Evolutionary conservation across 495 filamentous ascomycete species (phyloP).

Genomic region (Neurospora intermedia): DNA sequence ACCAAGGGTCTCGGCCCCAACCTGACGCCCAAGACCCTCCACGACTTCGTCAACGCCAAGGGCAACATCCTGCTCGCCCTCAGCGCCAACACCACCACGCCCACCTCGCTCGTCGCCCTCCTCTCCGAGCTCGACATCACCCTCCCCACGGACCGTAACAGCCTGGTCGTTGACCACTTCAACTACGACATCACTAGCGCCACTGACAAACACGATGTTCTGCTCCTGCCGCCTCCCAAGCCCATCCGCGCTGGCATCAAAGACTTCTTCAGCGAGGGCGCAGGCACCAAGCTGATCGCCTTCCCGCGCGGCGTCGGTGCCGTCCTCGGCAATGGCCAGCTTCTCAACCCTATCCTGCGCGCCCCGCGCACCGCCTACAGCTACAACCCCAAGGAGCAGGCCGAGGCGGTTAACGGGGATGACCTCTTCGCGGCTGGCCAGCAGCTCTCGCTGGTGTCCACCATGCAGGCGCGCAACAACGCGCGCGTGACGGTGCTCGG

Average conservation of each 20-base stretch:
- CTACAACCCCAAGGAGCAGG: conserved; percentile 89
- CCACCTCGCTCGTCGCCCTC: conserved; percentile 70
- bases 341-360: conserved; percentile 70
- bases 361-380: conserved; percentile 78
- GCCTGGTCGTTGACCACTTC: conserved; percentile 88
- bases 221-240: conserved; percentile 58
- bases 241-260: conserved; percentile 56
- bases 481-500: conserved; percentile 84
- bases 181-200: conserved; percentile 73
- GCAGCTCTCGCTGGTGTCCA: conserved; percentile 71
- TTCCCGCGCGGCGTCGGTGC: conserved; percentile 74
- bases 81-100: conserved; percentile 59
- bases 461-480: conserved; percentile 85
- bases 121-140: conserved; percentile 87
- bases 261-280: conserved; percentile 64
- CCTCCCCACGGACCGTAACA: conserved; percentile 70
- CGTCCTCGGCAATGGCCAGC: conserved; percentile 61
- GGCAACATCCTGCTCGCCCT: conserved; percentile 92
- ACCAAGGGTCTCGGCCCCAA: conserved; percentile 85
- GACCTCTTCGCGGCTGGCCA: conserved; percentile 75
- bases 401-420: conserved; percentile 39
- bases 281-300: conserved; percentile 48
- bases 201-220: conserved; percentile 76
- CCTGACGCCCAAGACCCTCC: conserved; percentile 72
- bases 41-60: conserved; percentile 82